These are phyloP conservation scores for Trypanosoma congolense DNA, from an alignment of 208 protist genomes.

Conservation along the genomic window DNA sequence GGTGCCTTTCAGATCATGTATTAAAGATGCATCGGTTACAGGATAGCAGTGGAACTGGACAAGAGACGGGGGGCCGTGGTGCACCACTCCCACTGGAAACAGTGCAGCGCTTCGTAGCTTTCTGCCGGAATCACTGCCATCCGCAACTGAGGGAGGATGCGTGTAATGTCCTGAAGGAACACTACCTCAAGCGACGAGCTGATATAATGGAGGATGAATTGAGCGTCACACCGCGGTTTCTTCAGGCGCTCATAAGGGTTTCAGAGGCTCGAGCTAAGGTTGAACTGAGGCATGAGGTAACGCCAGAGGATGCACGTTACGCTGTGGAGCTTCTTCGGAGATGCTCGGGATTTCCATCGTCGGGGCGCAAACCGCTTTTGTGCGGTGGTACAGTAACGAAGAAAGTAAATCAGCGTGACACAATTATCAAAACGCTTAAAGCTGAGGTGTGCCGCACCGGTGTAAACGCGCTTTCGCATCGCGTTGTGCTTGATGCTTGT, in stretches of 20 bases:
- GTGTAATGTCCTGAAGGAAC: conserved; percentile 42
- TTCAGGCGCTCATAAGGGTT: conserved; percentile 94
- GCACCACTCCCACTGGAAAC: conserved; percentile 42
- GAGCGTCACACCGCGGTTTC: conserved; percentile 92
- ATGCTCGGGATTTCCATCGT: conserved; percentile 35
- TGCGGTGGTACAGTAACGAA: conserved; percentile 20
- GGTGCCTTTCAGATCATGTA: conserved; percentile 92
- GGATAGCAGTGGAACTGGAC: background rate
- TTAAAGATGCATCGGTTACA: conserved; percentile 71
- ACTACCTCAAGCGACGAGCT: conserved; percentile 63
- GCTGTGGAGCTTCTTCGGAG: conserved; percentile 86
- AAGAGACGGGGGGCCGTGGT: background rate
- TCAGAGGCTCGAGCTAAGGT: conserved; percentile 89
- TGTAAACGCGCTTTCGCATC: conserved; percentile 46
- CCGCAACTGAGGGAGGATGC: conserved; percentile 55
- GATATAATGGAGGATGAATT: conserved; percentile 32
- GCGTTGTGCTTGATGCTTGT: conserved; percentile 55
- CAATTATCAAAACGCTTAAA: conserved; percentile 64
- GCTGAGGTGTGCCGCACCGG: conserved; percentile 42
- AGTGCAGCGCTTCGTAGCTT: conserved; percentile 69
- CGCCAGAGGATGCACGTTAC: conserved; percentile 88
- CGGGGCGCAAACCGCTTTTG: background rate
- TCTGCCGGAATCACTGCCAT: conserved; percentile 60
- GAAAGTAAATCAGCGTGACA: conserved; percentile 54
- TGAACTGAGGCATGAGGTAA: conserved; percentile 88